These are phyloP conservation scores for Xerophyta viscosa DNA, from an alignment of 106 monocot species.

Conservation along the genomic window DNA sequence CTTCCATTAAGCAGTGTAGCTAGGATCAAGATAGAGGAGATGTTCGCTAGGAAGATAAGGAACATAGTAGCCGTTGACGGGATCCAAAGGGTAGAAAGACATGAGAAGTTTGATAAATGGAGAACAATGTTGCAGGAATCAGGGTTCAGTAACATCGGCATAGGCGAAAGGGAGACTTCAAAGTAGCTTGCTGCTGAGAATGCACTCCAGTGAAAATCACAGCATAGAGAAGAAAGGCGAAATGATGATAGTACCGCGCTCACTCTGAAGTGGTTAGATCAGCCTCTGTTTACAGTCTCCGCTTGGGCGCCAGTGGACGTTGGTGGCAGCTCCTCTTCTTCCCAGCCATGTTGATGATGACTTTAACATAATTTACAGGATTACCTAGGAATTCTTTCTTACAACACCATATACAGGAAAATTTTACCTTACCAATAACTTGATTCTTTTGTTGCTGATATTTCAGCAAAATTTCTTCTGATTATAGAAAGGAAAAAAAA, in stretches of 20 bases:
- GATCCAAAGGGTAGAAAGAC: conserved; percentile 49
- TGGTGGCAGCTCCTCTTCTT: conserved; percentile 25
- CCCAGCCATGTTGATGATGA: conserved; percentile 17
- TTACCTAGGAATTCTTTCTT: too few relatives aligned
- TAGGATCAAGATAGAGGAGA: conserved; percentile 68
- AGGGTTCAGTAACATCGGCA: conserved; percentile 26
- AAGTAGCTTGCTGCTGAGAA: conserved; percentile 49
- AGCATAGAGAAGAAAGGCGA: conserved; percentile 32
- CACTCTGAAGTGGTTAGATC: conserved; percentile 62
- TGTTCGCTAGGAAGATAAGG: conserved; percentile 77
- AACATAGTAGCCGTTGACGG: conserved; percentile 56
- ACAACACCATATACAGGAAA: too few relatives aligned
- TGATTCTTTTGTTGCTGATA: too few relatives aligned
- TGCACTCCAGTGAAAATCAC: conserved; percentile 50
- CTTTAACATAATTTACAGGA: too few relatives aligned
- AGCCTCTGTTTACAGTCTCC: conserved; percentile 71
- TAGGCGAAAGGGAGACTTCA: conserved; percentile 57
- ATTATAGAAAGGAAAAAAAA: too few relatives aligned
- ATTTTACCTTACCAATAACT: too few relatives aligned
- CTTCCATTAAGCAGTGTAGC: conserved; percentile 29
- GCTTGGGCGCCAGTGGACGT: conserved; percentile 47
- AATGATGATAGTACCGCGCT: conserved; percentile 22
- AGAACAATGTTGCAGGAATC: conserved; percentile 39
- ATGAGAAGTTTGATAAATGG: conserved; percentile 64
- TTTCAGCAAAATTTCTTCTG: too few relatives aligned